These are phyloP conservation scores for Aspergillus fumigatus DNA, from an alignment of 2,329 filamentous ascomycete genomes.

Conservation along the genomic window DNA sequence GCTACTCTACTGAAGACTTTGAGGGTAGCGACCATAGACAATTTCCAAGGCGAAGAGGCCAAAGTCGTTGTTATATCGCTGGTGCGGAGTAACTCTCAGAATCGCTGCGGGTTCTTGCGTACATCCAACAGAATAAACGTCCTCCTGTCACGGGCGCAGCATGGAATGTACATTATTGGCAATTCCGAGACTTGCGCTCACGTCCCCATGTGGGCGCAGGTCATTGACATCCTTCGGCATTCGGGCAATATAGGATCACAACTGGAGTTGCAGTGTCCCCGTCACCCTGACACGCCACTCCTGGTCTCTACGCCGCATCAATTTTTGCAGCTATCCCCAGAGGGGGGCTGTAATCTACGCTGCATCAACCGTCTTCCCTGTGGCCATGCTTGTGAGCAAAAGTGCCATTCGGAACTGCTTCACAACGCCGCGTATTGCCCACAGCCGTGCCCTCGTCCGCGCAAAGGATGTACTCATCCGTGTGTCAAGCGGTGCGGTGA, in stretches of 20 bases:
- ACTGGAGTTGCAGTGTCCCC: slow-evolving; percentile 56
- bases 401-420: slow-evolving; percentile 43
- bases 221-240: slow-evolving; percentile 50
- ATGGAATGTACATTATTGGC: slow-evolving; percentile 69
- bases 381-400: slow-evolving; percentile 43
- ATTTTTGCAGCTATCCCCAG: slow-evolving; percentile 53
- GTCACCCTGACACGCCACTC: slow-evolving; percentile 54
- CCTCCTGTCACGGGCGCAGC: slow-evolving; percentile 60
- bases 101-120: slow-evolving; percentile 60
- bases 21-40: slow-evolving; percentile 63
- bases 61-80: slow-evolving; percentile 67
- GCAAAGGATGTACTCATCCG: slow-evolving; percentile 37
- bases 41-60: slow-evolving; percentile 74
- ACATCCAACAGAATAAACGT: slow-evolving; percentile 67
- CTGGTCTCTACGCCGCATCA: slow-evolving; percentile 52
- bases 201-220: slow-evolving; percentile 61
- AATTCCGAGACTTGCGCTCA: slow-evolving; percentile 55
- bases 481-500: slow-evolving; percentile 42
- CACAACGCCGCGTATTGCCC: slow-evolving; percentile 41
- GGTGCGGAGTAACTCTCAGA: slow-evolving; percentile 61
- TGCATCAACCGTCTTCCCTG: slow-evolving; percentile 46
- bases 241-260: slow-evolving; percentile 46
- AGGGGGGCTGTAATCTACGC: slow-evolving; percentile 55
- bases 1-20: slow-evolving; percentile 47
- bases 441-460: slow-evolving; percentile 36